Percentiles rank a stretch among this genome's conserved stretches.
These are phyloP conservation scores for Apostasia ramifera DNA, from an alignment of 106 monocot species.

Conservation along the genomic window DNA sequence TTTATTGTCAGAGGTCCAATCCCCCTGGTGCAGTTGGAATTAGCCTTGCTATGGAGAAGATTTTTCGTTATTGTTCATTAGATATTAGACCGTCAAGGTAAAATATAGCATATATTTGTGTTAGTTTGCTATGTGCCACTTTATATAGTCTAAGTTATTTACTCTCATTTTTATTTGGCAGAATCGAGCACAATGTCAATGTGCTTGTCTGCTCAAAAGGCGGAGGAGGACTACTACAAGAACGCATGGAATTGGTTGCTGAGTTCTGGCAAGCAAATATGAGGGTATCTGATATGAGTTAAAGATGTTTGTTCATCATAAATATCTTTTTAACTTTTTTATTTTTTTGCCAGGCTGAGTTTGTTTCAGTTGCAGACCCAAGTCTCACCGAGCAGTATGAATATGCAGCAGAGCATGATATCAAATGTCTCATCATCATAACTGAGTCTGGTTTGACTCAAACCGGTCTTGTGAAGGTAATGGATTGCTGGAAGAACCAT, in stretches of 20 bases:
- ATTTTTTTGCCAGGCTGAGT: slow-evolving; percentile 55
- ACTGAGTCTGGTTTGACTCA: slow-evolving; percentile 81
- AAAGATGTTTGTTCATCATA: background rate
- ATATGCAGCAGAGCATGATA: slow-evolving; percentile 92
- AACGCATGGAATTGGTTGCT: slow-evolving; percentile 87
- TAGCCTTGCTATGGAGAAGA: slow-evolving; percentile 90
- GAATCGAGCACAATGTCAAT: slow-evolving; percentile 42
- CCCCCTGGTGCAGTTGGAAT: slow-evolving; percentile 85
- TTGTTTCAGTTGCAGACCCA: slow-evolving; percentile 66
- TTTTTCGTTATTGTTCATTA: slow-evolving; percentile 51
- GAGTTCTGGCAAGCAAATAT: slow-evolving; percentile 92
- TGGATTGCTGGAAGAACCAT: background rate
- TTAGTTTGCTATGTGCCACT: background rate
- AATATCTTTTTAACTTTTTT: background rate
- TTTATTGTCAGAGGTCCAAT: slow-evolving; percentile 47
- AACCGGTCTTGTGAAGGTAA: slow-evolving; percentile 73
- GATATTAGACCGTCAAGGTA: slow-evolving; percentile 66
- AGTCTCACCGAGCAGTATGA: slow-evolving; percentile 94
- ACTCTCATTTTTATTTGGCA: slow-evolving; percentile 8
- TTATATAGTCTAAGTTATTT: background rate
- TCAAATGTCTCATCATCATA: slow-evolving; percentile 83
- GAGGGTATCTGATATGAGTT: slow-evolving; percentile 38
- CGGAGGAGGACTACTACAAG: slow-evolving; percentile 81
- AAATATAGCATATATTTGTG: background rate
- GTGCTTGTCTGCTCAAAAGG: slow-evolving; percentile 95